Percentiles rank a stretch among this genome's conserved stretches.
Evolutionary conservation across 2,329 filamentous ascomycete species (phyloP).

Genomic region (Nemania diffusa): DNA sequence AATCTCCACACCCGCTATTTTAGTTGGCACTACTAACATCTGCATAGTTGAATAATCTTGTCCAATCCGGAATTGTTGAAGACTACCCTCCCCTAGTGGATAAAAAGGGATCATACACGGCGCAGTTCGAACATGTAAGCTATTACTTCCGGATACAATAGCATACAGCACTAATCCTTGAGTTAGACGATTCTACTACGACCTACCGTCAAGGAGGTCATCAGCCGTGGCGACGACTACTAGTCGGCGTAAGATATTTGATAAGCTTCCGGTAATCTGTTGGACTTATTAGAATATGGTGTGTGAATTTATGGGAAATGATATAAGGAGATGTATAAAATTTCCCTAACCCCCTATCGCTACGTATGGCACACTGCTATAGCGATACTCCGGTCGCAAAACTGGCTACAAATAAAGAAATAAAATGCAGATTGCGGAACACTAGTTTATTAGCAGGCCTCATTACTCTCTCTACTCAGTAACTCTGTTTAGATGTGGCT

Average conservation of each 20-base stretch:
- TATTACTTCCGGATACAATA: background rate
- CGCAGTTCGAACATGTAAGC: conserved; percentile 93
- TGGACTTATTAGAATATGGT: background rate
- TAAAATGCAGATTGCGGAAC: background rate
- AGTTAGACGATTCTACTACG: conserved; percentile 71
- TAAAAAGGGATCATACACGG: conserved; percentile 93
- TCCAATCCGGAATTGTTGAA: conserved; percentile 85
- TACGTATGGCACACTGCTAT: background rate
- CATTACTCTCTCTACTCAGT: too few species aligned
- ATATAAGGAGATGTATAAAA: background rate
- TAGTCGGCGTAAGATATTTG: conserved; percentile 53
- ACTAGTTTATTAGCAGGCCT: background rate
- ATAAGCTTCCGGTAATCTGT: background rate
- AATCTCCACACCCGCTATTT: background rate
- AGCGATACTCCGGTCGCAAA: background rate
- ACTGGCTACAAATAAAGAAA: background rate
- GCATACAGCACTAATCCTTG: conserved; percentile 47
- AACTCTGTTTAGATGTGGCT: too few species aligned
- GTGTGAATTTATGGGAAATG: background rate
- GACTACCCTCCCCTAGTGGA: conserved; percentile 90
- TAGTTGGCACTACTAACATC: conserved; percentile 43
- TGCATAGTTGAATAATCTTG: conserved; percentile 81
- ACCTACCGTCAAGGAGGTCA: conserved; percentile 85
- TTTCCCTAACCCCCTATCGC: background rate
- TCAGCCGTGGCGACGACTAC: conserved; percentile 87